These are phyloP conservation scores for Exutisphaerella laricina DNA, from an alignment of 2,329 filamentous ascomycete species.

Conservation along the genomic window DNA sequence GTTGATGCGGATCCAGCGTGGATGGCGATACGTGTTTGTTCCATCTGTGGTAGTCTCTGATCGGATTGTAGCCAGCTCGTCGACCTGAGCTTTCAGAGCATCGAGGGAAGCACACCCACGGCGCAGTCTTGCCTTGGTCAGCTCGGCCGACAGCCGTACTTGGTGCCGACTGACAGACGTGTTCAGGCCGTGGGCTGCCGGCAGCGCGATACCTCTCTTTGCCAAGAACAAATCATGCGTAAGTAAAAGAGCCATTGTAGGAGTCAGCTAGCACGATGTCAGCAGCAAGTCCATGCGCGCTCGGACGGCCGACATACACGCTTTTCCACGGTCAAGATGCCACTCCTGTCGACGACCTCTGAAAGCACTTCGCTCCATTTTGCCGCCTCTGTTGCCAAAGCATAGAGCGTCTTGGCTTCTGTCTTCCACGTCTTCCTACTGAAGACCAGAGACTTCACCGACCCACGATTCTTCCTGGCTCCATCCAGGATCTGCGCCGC, in stretches of 20 bases:
- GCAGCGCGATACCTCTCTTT: constrained; percentile 76
- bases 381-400: constrained; percentile 74
- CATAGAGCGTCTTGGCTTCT: constrained; percentile 75
- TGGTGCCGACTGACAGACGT: constrained; percentile 74
- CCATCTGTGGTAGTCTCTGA: constrained; percentile 29
- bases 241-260: constrained; percentile 72
- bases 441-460: constrained; percentile 82
- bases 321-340: constrained; percentile 69
- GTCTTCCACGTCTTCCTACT: constrained; percentile 67
- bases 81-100: constrained; percentile 56
- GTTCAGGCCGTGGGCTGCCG: constrained; percentile 70
- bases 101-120: constrained; percentile 64
- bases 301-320: constrained; percentile 55
- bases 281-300: not conserved
- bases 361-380: constrained; percentile 87
- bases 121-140: constrained; percentile 71
- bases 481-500: constrained; percentile 68
- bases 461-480: constrained; percentile 63
- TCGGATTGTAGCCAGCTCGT: constrained; percentile 35
- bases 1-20: constrained; percentile 91
- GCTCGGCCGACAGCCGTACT: constrained; percentile 70
- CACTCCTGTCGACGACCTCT: constrained; percentile 80
- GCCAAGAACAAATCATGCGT: constrained; percentile 79
- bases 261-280: constrained; percentile 58
- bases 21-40: constrained; percentile 50